Conservation (phyloP, 2,329 filamentous ascomycete species). For the Talaromyces rugulosus region DNA sequence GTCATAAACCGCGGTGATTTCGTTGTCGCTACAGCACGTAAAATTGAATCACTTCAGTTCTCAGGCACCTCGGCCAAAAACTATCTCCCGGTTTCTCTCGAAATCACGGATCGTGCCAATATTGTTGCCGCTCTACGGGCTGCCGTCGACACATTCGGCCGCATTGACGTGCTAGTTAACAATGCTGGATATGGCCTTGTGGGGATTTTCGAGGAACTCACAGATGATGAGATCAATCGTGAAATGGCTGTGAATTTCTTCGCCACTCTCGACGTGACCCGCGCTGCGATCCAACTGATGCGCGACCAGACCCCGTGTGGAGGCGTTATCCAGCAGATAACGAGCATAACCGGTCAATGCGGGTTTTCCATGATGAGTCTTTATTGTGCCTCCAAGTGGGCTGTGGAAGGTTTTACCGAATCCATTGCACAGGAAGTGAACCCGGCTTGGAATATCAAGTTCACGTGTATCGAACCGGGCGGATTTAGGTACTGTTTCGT, state of each 20-base stretch:
- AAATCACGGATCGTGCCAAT: not conserved
- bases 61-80: not conserved
- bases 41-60: not conserved
- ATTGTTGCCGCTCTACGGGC: not conserved
- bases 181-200: conserved; percentile 1
- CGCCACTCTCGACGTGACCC: not conserved
- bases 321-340: conserved; percentile 18
- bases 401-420: conserved; percentile 20
- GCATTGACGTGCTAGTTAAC: conserved; percentile 3
- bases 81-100: not conserved
- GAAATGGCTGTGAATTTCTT: not conserved
- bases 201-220: not conserved
- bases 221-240: not conserved
- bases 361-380: conserved; percentile 18
- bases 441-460: conserved; percentile 29
- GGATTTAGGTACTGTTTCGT: conserved; percentile 8
- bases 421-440: conserved; percentile 19
- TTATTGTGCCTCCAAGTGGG: conserved; percentile 11
- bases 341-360: conserved; percentile 16
- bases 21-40: conserved; percentile 1
- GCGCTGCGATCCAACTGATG: not conserved
- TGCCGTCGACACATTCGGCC: not conserved
- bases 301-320: conserved; percentile 7
- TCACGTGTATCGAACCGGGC: conserved; percentile 42
- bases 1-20: not conserved